A percentile compares a stretch with the other conserved stretches of the same genome.
These are phyloP conservation scores for Colletotrichum camelliae DNA, from an alignment of 2,329 filamentous ascomycete genomes.

Conservation along the genomic window DNA sequence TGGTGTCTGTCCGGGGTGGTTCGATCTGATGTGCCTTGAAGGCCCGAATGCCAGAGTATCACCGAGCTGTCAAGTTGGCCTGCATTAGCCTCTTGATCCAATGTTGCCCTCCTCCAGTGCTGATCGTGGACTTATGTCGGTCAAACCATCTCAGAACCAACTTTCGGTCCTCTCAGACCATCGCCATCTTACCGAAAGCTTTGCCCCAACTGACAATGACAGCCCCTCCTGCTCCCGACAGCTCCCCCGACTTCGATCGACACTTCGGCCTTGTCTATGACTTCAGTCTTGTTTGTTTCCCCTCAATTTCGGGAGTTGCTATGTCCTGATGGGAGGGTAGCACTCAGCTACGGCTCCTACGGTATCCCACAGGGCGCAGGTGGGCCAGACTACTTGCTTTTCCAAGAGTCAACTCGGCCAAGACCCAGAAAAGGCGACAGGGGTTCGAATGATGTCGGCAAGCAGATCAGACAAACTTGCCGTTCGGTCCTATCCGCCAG, in stretches of 20 bases:
- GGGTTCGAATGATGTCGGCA: conserved; percentile 8
- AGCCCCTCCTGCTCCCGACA: background rate
- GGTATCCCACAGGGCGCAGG: conserved; percentile 1
- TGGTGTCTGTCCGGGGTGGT: background rate
- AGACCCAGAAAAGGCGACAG: background rate
- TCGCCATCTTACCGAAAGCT: background rate
- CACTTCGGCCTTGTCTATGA: background rate
- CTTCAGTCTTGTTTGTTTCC: background rate
- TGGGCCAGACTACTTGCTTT: background rate
- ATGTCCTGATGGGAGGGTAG: background rate
- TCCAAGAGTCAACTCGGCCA: background rate
- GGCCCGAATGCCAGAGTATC: conserved; percentile 19
- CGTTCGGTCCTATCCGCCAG: conserved; percentile 16
- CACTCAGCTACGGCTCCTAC: background rate
- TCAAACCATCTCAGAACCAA: background rate
- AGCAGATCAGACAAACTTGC: conserved; percentile 14
- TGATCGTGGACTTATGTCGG: background rate
- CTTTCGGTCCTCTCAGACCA: background rate
- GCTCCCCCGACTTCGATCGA: background rate
- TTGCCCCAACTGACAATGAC: background rate
- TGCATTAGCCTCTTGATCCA: conserved; percentile 12
- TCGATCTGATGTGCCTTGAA: conserved; percentile 12
- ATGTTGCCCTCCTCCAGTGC: background rate
- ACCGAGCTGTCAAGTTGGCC: conserved; percentile 15
- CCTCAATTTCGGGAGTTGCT: background rate